Percentiles rank a stretch among this genome's conserved stretches.
Evolutionary conservation across 805 yeast species (phyloP).

Genomic region (Lipomyces orientalis): DNA sequence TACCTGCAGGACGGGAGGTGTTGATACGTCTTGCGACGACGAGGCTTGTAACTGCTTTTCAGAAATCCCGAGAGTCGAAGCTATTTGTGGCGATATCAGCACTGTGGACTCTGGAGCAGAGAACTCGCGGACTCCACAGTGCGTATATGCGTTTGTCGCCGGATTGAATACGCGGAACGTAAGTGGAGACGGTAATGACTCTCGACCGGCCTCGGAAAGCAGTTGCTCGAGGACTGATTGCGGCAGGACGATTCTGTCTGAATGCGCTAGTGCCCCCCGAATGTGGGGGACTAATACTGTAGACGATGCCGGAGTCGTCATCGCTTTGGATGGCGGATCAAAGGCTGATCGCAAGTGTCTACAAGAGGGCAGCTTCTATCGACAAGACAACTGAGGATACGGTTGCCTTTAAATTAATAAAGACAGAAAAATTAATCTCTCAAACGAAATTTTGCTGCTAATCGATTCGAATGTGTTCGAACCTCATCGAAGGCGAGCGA

Average conservation of each 20-base stretch:
- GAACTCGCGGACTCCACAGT: constrained; percentile 58
- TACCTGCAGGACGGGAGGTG: constrained; percentile 35
- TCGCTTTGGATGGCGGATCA: neutral
- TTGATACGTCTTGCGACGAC: neutral
- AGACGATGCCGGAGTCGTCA: neutral
- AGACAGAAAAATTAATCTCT: neutral
- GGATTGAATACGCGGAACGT: constrained; percentile 45
- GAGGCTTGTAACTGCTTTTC: constrained; percentile 26
- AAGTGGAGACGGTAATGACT: constrained; percentile 49
- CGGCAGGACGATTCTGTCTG: constrained; percentile 39
- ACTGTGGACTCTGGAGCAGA: constrained; percentile 50
- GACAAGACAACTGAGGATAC: neutral
- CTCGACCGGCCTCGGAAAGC: constrained; percentile 23
- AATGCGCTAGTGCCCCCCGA: constrained; percentile 15
- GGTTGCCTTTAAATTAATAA: neutral
- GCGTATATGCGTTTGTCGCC: constrained; percentile 39
- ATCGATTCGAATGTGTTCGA: neutral
- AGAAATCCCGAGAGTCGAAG: constrained; percentile 42
- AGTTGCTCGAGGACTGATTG: constrained; percentile 35
- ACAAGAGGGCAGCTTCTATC: neutral
- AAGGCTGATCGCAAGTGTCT: neutral
- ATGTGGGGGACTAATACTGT: constrained; percentile 8
- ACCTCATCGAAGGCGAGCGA: neutral
- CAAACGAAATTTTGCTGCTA: neutral
- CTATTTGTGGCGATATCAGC: constrained; percentile 49